Conservation (phyloP, 164 flowering plant genomes). For the Kalanchoe fedtschenkoi region DNA sequence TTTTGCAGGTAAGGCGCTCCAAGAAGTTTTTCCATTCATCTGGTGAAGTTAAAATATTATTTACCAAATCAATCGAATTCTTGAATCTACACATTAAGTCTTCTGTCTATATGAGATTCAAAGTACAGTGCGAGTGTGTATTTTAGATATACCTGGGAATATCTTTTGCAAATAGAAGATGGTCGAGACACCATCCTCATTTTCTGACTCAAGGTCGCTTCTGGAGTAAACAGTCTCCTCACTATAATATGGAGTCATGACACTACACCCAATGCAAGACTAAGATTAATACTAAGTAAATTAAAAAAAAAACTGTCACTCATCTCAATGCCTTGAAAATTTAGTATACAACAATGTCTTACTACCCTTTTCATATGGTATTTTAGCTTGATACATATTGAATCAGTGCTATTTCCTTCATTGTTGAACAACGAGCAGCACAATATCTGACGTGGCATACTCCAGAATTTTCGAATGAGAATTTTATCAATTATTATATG, state of each 20-base stretch:
- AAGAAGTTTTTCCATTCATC: slow-evolving; percentile 9
- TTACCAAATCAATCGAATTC: not conserved
- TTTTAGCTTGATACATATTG: not conserved
- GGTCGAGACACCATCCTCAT: slow-evolving; percentile 6
- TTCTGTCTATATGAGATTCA: not conserved
- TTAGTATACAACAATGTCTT: not conserved
- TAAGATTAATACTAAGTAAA: not conserved
- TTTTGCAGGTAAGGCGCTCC: not conserved
- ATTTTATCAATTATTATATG: not conserved
- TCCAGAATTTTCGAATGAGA: not conserved
- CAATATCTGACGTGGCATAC: not conserved
- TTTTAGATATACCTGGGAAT: not conserved
- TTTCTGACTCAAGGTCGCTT: slow-evolving; percentile 5
- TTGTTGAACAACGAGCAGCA: not conserved
- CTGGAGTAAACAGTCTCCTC: slow-evolving; percentile 7
- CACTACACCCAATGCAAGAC: not conserved
- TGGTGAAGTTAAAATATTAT: not conserved
- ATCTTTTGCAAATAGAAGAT: slow-evolving; percentile 7
- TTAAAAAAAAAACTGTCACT: no score
- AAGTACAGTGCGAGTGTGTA: not conserved
- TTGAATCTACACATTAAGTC: not conserved
- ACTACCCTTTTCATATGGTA: not conserved
- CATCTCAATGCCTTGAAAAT: not conserved
- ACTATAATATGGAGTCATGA: slow-evolving; percentile 5
- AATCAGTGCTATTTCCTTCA: not conserved